Conservation (phyloP, 2,329 filamentous ascomycete species). For the Parascedosporium putredinis region DNA sequence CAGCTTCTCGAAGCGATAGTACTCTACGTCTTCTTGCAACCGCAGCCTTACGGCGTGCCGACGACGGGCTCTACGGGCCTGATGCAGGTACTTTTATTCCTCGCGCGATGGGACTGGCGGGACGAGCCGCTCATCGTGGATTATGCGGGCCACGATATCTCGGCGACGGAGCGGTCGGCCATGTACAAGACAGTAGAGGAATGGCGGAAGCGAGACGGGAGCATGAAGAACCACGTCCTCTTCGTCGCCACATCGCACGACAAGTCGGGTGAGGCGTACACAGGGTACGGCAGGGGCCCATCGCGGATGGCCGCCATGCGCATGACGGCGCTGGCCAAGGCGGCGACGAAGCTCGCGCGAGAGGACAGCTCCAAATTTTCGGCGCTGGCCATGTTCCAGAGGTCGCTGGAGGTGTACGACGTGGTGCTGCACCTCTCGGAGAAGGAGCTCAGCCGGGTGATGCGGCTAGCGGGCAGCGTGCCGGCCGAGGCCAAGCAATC, state of each 20-base stretch:
- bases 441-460: slow-evolving; percentile 34
- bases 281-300: slow-evolving; percentile 49
- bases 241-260: slow-evolving; percentile 77
- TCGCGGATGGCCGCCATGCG: slow-evolving; percentile 75
- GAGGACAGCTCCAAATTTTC: slow-evolving; percentile 43
- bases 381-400: slow-evolving; percentile 56
- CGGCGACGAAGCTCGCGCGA: slow-evolving; percentile 54
- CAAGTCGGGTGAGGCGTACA: slow-evolving; percentile 69
- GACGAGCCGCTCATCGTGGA: slow-evolving; percentile 74
- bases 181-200: slow-evolving; percentile 66
- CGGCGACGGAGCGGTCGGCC: slow-evolving; percentile 47
- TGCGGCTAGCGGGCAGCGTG: slow-evolving; percentile 26
- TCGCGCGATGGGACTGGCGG: slow-evolving; percentile 89
- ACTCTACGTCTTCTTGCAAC: slow-evolving; percentile 66
- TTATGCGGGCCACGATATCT: slow-evolving; percentile 26
- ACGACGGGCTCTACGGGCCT: slow-evolving; percentile 72
- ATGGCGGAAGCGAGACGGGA: slow-evolving; percentile 81
- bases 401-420: slow-evolving; percentile 69
- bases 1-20: slow-evolving; percentile 80
- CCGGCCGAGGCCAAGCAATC: slow-evolving; percentile 25
- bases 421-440: slow-evolving; percentile 65
- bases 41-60: slow-evolving; percentile 70
- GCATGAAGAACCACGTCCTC: slow-evolving; percentile 72
- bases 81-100: slow-evolving; percentile 64
- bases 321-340: slow-evolving; percentile 71